Evolutionary conservation across 345 rosid genomes (phyloP).

Genomic region (Bruguiera gymnorhiza): DNA sequence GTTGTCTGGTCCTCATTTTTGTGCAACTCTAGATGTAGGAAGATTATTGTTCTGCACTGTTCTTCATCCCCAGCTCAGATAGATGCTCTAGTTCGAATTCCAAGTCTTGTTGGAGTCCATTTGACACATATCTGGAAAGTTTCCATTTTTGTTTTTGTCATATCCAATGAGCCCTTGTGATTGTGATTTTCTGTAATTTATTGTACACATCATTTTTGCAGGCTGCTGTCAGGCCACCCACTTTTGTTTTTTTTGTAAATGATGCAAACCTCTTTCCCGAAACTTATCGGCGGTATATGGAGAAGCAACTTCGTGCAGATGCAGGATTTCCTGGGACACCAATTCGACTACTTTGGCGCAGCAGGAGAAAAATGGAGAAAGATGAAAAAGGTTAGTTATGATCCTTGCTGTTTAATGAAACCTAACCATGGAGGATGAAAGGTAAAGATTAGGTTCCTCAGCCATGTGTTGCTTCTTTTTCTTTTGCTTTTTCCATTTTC

Average conservation of each 20-base stretch:
- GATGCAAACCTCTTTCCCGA: constrained; percentile 86
- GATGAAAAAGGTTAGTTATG: constrained; percentile 41
- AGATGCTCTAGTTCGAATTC: no score
- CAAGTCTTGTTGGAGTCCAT: no score
- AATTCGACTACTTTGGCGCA: constrained; percentile 89
- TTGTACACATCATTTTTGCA: constrained; percentile 33
- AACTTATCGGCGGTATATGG: constrained; percentile 87
- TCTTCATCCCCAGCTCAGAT: no score
- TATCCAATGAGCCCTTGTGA: background rate
- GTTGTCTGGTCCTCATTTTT: no score
- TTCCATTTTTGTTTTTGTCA: background rate
- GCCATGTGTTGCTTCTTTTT: no score
- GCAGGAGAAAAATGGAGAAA: constrained; percentile 71
- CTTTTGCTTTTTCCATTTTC: no score
- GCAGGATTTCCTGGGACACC: constrained; percentile 91
- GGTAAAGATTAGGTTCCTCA: no score
- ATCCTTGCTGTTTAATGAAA: background rate
- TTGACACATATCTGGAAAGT: background rate
- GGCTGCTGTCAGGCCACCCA: constrained; percentile 98
- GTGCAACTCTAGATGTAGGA: no score
- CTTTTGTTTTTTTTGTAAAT: constrained; percentile 92
- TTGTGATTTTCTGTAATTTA: background rate
- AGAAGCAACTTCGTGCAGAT: constrained; percentile 82
- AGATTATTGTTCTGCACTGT: no score
- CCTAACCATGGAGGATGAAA: no score